A percentile compares a stretch with the other conserved stretches of the same genome.
Conservation (phyloP, 164 flowering plant genomes). For the Berberis thunbergii region DNA sequence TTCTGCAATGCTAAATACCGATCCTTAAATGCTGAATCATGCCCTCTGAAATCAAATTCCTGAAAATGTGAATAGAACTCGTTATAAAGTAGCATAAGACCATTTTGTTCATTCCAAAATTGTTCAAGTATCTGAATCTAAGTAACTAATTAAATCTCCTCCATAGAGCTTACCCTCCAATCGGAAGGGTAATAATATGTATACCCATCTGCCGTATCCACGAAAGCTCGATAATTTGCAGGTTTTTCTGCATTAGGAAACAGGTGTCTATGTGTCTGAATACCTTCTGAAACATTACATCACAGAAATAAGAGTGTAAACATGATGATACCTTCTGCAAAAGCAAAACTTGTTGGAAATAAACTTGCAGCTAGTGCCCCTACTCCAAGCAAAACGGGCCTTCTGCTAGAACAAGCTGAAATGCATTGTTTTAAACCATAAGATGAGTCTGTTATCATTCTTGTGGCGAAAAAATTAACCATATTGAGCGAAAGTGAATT, state of each 20-base stretch:
- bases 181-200: slow-evolving; percentile 79
- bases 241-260: slow-evolving; percentile 42
- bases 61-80: slow-evolving; percentile 9
- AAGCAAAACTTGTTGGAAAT: slow-evolving; percentile 32
- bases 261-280: too few relatives aligned
- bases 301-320: neutral
- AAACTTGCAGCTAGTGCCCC: slow-evolving; percentile 42
- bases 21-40: slow-evolving; percentile 90
- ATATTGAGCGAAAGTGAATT: too few relatives aligned
- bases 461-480: too few relatives aligned
- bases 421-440: slow-evolving; percentile 1
- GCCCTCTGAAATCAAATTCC: slow-evolving; percentile 78
- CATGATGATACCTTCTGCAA: slow-evolving; percentile 56
- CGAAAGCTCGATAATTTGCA: slow-evolving; percentile 44
- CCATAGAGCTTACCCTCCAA: slow-evolving; percentile 52
- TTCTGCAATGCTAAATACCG: slow-evolving; percentile 63
- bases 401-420: slow-evolving; percentile 42
- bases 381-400: slow-evolving; percentile 43
- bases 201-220: slow-evolving; percentile 74
- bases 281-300: neutral
- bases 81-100: slow-evolving; percentile 1
- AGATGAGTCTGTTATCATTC: neutral
- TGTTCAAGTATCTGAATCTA: neutral
- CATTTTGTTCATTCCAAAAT: neutral
- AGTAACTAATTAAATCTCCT: neutral